Percentiles rank a stretch among this genome's conserved stretches.
Conservation (phyloP, 129 eudicot genomes). For the Pseudognaphalium luteoalbum region DNA sequence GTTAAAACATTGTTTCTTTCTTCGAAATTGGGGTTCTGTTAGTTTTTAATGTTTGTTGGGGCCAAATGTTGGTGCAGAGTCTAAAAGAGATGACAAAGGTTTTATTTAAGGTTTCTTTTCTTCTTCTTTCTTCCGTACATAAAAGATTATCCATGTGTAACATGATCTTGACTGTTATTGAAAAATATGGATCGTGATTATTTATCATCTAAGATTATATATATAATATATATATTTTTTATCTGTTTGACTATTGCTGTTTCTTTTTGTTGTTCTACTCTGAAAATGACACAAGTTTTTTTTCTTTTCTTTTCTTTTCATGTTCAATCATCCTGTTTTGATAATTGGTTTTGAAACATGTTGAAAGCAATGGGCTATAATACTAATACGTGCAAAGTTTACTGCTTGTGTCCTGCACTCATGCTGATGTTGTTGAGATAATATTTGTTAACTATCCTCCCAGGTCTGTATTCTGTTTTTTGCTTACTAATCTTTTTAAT, state of each 20-base stretch:
- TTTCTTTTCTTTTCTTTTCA: too few species aligned
- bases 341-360: conserved; percentile 25
- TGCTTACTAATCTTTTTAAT: too few species aligned
- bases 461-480: too few species aligned
- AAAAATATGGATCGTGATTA: too few species aligned
- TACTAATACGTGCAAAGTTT: conserved; percentile 27
- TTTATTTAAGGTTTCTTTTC: too few species aligned
- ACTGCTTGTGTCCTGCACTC: neutral
- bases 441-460: too few species aligned
- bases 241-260: neutral
- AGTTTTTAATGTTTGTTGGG: neutral
- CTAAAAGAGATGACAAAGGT: neutral
- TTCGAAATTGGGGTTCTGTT: neutral
- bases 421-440: too few species aligned
- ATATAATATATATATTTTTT: too few species aligned
- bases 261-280: neutral
- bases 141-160: too few species aligned
- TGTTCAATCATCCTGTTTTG: neutral
- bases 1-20: neutral
- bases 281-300: neutral
- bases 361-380: conserved; percentile 88
- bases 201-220: neutral
- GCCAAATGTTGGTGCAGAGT: too few species aligned
- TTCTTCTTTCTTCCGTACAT: too few species aligned
- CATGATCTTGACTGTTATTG: too few species aligned